These are phyloP conservation scores for Apiotrichum gracile DNA, from an alignment of 1,284 basidiomycete genomes.

Conservation along the genomic window DNA sequence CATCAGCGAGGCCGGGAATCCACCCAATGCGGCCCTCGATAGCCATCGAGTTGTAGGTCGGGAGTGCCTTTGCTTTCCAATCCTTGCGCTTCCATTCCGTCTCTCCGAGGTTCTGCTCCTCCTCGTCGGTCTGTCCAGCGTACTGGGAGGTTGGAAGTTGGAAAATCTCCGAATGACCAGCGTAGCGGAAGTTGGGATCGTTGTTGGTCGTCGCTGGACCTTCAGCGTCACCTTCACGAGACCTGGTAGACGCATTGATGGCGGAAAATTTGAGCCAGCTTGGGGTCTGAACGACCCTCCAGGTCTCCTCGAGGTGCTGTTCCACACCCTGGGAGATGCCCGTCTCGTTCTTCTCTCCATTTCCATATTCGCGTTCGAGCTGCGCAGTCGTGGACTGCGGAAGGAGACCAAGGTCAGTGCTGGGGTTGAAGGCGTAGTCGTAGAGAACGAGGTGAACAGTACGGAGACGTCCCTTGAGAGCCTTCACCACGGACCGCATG, in stretches of 20 bases:
- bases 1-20: constrained; percentile 39
- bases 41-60: constrained; percentile 45
- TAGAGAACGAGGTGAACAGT: constrained; percentile 41
- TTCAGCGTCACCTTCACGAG: too few relatives aligned
- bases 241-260: background rate
- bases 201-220: constrained; percentile 1
- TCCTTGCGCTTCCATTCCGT: constrained; percentile 27
- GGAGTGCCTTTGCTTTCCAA: constrained; percentile 36
- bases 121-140: background rate
- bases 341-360: background rate
- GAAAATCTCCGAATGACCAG: constrained; percentile 40
- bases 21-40: constrained; percentile 42
- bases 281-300: constrained; percentile 41
- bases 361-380: background rate
- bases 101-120: constrained; percentile 14
- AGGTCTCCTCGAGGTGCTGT: constrained; percentile 4
- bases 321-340: background rate
- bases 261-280: constrained; percentile 38
- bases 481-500: constrained; percentile 39
- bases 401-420: constrained; percentile 24
- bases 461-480: constrained; percentile 28
- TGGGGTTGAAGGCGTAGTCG: constrained; percentile 30
- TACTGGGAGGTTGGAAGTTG: constrained; percentile 25
- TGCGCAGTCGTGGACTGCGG: constrained; percentile 13
- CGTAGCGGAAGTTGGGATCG: constrained; percentile 33